Conservation (phyloP, 2,329 filamentous ascomycete species). For the Nigrospora oryzae region DNA sequence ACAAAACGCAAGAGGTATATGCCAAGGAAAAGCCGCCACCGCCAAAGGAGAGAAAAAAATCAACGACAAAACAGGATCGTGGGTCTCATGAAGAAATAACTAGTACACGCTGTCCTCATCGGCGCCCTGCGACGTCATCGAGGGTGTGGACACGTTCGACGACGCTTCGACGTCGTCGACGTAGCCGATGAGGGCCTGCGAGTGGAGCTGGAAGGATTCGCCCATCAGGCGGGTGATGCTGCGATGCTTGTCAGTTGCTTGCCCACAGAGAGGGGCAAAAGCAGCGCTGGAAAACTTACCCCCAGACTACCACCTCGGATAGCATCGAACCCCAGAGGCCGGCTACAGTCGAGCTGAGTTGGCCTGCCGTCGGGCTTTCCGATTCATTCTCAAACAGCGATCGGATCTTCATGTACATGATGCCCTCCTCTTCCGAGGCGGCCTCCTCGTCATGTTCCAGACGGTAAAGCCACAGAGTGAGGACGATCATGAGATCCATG, state of each 20-base stretch:
- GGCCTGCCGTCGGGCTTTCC: conserved; percentile 68
- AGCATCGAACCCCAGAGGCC: conserved; percentile 96
- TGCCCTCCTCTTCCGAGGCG: conserved; percentile 72
- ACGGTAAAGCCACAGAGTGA: conserved; percentile 96
- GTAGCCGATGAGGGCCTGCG: conserved; percentile 88
- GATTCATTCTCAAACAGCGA: conserved; percentile 86
- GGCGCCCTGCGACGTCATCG: conserved; percentile 63
- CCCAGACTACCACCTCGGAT: conserved; percentile 98
- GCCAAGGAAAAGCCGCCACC: conserved; percentile 30
- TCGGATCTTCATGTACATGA: conserved; percentile 89
- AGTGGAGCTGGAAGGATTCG: conserved; percentile 94
- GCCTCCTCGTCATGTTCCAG: conserved; percentile 98
- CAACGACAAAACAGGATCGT: conserved; percentile 37
- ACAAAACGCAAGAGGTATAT: conserved; percentile 32
- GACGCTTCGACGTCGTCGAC: conserved; percentile 73
- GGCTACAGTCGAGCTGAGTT: conserved; percentile 86
- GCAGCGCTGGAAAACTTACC: conserved; percentile 55
- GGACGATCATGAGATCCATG: conserved; percentile 94
- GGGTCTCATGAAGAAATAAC: conserved; percentile 34
- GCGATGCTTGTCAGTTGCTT: conserved; percentile 27
- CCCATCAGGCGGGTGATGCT: conserved; percentile 94
- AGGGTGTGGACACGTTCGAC: conserved; percentile 61
- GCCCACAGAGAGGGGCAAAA: conserved; percentile 14
- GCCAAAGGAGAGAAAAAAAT: conserved; percentile 14
- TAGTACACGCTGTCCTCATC: conserved; percentile 68